phyloP scores from a whole-genome alignment of 495 filamentous ascomycete species.

The Neurospora sublineolata region DNA sequence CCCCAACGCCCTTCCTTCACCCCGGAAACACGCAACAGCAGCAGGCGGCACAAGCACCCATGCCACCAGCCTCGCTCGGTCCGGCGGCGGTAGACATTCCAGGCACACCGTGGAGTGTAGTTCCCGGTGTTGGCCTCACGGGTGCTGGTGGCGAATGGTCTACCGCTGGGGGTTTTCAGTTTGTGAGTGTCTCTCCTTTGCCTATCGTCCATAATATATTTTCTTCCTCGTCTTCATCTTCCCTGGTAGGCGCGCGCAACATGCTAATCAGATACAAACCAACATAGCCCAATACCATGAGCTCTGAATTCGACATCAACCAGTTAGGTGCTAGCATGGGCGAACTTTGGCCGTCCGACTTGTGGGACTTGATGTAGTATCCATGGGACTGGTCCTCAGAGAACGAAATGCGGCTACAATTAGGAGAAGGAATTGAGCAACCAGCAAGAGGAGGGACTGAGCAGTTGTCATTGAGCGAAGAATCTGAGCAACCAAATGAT shows the following conservation, averaged over 20 bases:
- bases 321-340: not conserved
- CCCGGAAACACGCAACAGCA: not conserved
- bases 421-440: constrained; percentile 35
- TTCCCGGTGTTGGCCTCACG: not conserved
- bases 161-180: not conserved
- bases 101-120: not conserved
- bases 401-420: constrained; percentile 76
- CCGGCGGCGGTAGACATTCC: constrained; percentile 3
- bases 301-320: not conserved
- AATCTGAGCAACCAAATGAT: not conserved
- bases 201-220: not conserved
- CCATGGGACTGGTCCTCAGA: constrained; percentile 38
- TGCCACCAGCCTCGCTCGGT: not conserved
- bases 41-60: not conserved
- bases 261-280: not conserved
- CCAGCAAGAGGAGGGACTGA: not conserved
- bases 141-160: not conserved
- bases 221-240: not conserved
- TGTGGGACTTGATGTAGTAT: not conserved
- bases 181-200: not conserved
- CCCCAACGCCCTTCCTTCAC: not conserved
- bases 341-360: not conserved
- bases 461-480: not conserved
- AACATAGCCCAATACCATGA: not conserved
- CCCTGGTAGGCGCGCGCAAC: not conserved